Base-by-base conservation (phyloP, 306 rosid species). In the Dicorynia guianensis region DNA sequence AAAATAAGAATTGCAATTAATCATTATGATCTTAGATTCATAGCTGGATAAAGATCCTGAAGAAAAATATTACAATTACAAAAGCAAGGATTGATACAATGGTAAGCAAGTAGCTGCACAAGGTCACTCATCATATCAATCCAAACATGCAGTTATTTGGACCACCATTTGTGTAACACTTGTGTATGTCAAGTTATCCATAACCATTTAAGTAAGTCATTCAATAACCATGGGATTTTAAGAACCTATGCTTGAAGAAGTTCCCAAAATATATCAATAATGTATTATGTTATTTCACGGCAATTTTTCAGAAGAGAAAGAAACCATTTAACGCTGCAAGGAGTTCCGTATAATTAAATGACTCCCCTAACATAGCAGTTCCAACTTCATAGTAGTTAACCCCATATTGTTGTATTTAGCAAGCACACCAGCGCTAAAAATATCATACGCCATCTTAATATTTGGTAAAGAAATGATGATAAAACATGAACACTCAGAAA, bases 391-490 rank as follows among this genome's bases (percentile, higher is more conserved):
- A 6, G 40, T 34, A 11, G 42, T 55, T 25, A 53, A 68, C 70
- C 69, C 17, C 65, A 42, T 50, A 53, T 36, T 64, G 1, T n/a
- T 67, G 47, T 25, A 49, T 9, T 8, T 33, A 9, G 34, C 74
- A 75, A 71, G 67, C 60, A 50, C 67, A 35, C 30, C 39, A 63
- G 61, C 77, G 47, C 40, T 67, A 72, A 57, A 25, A 62, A 63
- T n/a, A 33, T 49, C 42, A 68, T 65, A 52, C 36, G 43, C 50
- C 57, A 25, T 25, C 30, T 25, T 25, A 25, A 25, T 25, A 25
- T 25, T 25, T 25, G 30, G 30, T 25, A 25, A 25, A 25, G 30
- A 25, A 72, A 67, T 18, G 43, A 56, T 10, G 11, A 53, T 20
- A 43, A 49, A 38, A 80, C 11, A 19, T 64, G 74, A 50, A 25